Evolutionary conservation across 441 rosid species (phyloP).

Genomic region (Mallotus repandus): DNA sequence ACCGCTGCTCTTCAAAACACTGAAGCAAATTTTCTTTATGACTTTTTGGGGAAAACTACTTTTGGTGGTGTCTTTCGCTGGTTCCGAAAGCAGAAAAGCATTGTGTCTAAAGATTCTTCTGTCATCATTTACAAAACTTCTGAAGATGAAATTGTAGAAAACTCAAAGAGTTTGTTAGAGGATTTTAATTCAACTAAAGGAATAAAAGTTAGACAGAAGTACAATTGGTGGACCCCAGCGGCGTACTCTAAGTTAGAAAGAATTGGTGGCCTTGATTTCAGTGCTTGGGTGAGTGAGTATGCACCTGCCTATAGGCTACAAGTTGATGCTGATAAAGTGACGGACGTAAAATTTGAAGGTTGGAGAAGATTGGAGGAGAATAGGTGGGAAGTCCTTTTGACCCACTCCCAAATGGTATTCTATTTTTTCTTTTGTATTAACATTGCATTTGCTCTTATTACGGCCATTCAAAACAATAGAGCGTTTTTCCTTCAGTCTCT

Average conservation of each 20-base stretch:
- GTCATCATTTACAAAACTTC: slow-evolving; percentile 48
- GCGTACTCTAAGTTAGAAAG: slow-evolving; percentile 53
- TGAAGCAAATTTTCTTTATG: slow-evolving; percentile 49
- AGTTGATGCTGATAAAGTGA: slow-evolving; percentile 48
- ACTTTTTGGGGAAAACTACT: slow-evolving; percentile 30
- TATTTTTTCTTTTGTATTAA: slow-evolving; percentile 18
- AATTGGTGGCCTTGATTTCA: slow-evolving; percentile 69
- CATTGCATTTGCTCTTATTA: not conserved
- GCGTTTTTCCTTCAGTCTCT: not conserved
- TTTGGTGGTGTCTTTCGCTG: slow-evolving; percentile 38
- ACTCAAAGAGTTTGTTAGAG: slow-evolving; percentile 52
- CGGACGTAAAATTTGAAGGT: slow-evolving; percentile 68
- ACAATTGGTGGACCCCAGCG: slow-evolving; percentile 59
- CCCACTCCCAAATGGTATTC: slow-evolving; percentile 90
- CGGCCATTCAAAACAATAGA: not conserved
- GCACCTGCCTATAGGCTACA: slow-evolving; percentile 71
- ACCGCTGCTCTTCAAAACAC: slow-evolving; percentile 59
- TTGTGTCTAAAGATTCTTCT: slow-evolving; percentile 61
- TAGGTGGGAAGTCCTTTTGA: slow-evolving; percentile 79
- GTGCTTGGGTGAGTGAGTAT: slow-evolving; percentile 72
- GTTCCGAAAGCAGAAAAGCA: slow-evolving; percentile 41
- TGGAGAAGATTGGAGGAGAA: slow-evolving; percentile 56
- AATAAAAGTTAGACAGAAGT: slow-evolving; percentile 30
- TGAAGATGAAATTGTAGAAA: slow-evolving; percentile 62
- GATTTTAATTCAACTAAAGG: slow-evolving; percentile 40